These are phyloP conservation scores for Tricholoma matsutake DNA, from an alignment of 768 basidiomycete genomes.

Conservation along the genomic window DNA sequence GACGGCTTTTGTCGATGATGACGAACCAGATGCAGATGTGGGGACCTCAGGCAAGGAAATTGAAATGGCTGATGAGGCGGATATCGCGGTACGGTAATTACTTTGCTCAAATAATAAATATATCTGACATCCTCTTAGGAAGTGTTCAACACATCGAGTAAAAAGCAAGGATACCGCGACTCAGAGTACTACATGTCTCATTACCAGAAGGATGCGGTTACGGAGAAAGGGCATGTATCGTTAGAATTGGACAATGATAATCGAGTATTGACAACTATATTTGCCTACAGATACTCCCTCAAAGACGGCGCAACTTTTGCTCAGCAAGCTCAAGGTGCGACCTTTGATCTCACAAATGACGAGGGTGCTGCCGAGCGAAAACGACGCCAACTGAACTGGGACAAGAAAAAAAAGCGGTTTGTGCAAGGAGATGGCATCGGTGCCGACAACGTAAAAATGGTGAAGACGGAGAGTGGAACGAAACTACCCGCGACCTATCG, in stretches of 20 bases:
- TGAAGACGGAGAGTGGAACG: slow-evolving; percentile 89
- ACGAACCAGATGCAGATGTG: slow-evolving; percentile 32
- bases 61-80: slow-evolving; percentile 78
- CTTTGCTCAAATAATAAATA: slow-evolving; percentile 1
- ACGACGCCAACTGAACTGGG: slow-evolving; percentile 79
- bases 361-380: slow-evolving; percentile 59
- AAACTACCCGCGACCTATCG: slow-evolving; percentile 89
- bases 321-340: slow-evolving; percentile 73
- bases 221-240: slow-evolving; percentile 83
- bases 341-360: slow-evolving; percentile 83
- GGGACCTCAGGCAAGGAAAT: slow-evolving; percentile 33
- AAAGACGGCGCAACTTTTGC: slow-evolving; percentile 82
- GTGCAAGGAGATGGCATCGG: slow-evolving; percentile 81
- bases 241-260: neutral
- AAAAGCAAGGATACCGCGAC: slow-evolving; percentile 64
- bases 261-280: neutral
- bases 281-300: slow-evolving; percentile 70
- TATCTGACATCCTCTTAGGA: slow-evolving; percentile 39
- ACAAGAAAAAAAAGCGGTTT: slow-evolving; percentile 95
- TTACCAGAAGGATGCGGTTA: slow-evolving; percentile 79
- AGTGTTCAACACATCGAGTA: slow-evolving; percentile 58
- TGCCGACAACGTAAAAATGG: slow-evolving; percentile 90
- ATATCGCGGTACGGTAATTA: slow-evolving; percentile 56
- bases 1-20: slow-evolving; percentile 29
- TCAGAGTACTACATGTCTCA: slow-evolving; percentile 90